Evolutionary conservation across 2,329 filamentous ascomycete genomes (phyloP), one percentile per base, ranked within the genome.

Genomic region (Alternaria metachromatica): DNA sequence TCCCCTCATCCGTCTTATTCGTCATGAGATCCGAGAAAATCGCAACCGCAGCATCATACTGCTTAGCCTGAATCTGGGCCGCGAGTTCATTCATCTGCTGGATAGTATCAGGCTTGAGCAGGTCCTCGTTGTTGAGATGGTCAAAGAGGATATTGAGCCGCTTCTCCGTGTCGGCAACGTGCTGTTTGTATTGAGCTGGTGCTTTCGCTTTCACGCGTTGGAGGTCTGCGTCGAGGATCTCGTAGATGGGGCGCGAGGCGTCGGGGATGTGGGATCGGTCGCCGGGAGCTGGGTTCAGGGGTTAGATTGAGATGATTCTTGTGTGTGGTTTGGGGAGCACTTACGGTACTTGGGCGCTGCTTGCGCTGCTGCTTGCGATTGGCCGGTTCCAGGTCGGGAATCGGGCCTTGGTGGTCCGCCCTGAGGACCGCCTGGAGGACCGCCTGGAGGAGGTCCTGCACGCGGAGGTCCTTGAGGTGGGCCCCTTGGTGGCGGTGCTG

Each of bases 141-240:
- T 99, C 95, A 78, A 97, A 98, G n/a, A 99, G 84, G 54, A 97
- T 90, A 73, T 92, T 92, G 63, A 99, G 86, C 26, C 96, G 90
- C 82, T 97, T 97, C 79, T 97, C 93, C 3, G 94, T 96, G 78
- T 98, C 96, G 73, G 93, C 92, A 20, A 99, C 94, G 78, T 98
- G 94, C 13, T 90, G 87, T 67, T 92, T 90, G 82, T 96, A 97
- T 15, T 90, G 90, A n/a, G 90, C 85, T 18, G 96, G 96, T 1
- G 96, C 96, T 71, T 93, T 91, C 30, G 89, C 83, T 63, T 94
- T 94, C 59, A 99, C 92, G 33, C 94, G 92, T 73, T 95, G 90
- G 88, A 98, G 94, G 72, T 98, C 95, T 30, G 87, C 87, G 58
- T 85, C 90, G 51, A 99, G 86, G 41, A 96, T 88, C 56, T 97